Evolutionary conservation across 345 rosid genomes (phyloP), one percentile per base, ranked within the genome.

Genomic region (Acer campestre): DNA sequence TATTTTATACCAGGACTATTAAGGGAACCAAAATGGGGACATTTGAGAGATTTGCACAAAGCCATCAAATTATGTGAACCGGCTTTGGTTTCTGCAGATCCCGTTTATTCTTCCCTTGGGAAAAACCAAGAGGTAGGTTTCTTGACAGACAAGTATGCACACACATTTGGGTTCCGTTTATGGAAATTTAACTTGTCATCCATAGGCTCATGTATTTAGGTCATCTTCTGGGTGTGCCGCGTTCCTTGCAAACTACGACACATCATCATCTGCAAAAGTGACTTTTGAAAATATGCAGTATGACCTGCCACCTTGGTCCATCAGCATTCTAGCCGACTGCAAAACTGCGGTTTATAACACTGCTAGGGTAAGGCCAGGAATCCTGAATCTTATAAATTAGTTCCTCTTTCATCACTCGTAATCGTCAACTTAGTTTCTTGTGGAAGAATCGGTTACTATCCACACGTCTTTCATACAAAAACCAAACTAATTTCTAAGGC

Each of bases 281-380:
- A 82, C 82, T 23, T 95, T 88, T 46, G 80, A 87, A 56, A 87
- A 87, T 58, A 74, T 77, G 80, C 92, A 85, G 71, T 92, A 90
- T 75, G 89, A 88, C 64, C 83, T 95, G 68, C 98, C 94, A 61
- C 88, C 97, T 53, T 95, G 98, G 98, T 95, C 98, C 4, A 72
- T 95, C 76, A 95, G 98, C 89, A 87, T 95, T 55, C 92, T 95
- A 35, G 94, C 97, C 64, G 97, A 92, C 77, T 95, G 98, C 89
- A 90, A 93, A 85, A 93, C 86, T 18, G 87, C 81, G 10, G 86
- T 83, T 63, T 92, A 85, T 85, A 95, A 95, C 91, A 93, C 98
- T 42, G 98, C 98, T 72, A 81, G 80, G 94, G 98, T 91, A 77
- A 84, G 71, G 46, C 10, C 61, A 48, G 66, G 22, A 73, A 29